A percentile compares a stretch with the other conserved stretches of the same genome.
These are phyloP conservation scores for Pistacia atlantica DNA, from an alignment of 345 rosid genomes.

Conservation along the genomic window DNA sequence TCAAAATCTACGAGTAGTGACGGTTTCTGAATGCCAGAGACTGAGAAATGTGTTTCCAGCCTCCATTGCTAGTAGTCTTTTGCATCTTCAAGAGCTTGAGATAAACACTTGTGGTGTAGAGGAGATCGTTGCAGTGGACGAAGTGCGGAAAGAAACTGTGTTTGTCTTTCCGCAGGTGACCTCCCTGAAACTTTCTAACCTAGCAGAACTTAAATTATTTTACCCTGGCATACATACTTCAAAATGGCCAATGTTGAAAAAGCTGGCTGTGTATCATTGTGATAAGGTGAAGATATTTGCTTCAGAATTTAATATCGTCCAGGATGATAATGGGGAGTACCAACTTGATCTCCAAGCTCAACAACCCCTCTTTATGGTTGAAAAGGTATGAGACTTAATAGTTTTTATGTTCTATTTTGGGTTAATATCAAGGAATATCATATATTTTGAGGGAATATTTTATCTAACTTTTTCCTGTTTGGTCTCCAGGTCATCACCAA, in stretches of 20 bases:
- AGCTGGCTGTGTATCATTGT: neutral
- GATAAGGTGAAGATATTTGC: neutral
- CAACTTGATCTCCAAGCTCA: no score
- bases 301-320: neutral
- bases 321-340: neutral
- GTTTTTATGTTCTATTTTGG: no score
- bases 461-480: neutral
- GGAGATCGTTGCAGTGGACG: neutral
- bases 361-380: slow-evolving; percentile 4
- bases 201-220: slow-evolving; percentile 19
- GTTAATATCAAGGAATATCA: no score
- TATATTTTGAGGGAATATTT: no score
- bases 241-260: slow-evolving; percentile 26
- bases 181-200: neutral
- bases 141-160: no score
- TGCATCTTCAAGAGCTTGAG: neutral
- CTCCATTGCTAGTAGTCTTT: slow-evolving; percentile 6
- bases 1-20: neutral
- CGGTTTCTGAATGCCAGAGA: neutral
- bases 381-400: neutral
- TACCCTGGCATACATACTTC: slow-evolving; percentile 5
- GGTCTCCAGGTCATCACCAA: slow-evolving; percentile 19
- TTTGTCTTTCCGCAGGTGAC: slow-evolving; percentile 22
- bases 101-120: neutral
- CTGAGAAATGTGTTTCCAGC: slow-evolving; percentile 22